A percentile compares a stretch with the other conserved stretches of the same genome.
Conservation (phyloP, 2,329 filamentous ascomycete species). For the Cladosporium sp. region DNA sequence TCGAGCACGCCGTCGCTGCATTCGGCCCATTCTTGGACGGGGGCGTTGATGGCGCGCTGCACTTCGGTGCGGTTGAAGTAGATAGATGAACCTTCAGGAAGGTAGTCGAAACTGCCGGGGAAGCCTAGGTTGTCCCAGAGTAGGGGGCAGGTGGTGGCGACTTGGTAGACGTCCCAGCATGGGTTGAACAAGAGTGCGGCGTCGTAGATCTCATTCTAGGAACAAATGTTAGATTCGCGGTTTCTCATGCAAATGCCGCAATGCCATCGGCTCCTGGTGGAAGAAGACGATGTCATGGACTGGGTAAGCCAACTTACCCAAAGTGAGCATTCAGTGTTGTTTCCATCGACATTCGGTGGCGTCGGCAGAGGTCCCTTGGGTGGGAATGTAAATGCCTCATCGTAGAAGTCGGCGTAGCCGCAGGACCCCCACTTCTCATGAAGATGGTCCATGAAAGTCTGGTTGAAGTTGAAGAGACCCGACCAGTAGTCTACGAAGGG, state of each 20-base stretch:
- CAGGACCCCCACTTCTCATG: conserved; percentile 50
- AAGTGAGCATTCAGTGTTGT: conserved; percentile 47
- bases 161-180: conserved; percentile 74
- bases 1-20: conserved; percentile 49
- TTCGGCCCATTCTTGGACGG: conserved; percentile 63
- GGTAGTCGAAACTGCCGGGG: conserved; percentile 61
- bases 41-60: conserved; percentile 36
- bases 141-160: conserved; percentile 67
- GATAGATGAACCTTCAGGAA: conserved; percentile 57
- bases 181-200: conserved; percentile 62
- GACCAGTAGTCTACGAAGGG: conserved; percentile 59
- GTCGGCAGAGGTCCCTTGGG: conserved; percentile 57
- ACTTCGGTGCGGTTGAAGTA: conserved; percentile 37
- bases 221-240: conserved; percentile 29
- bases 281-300: neutral
- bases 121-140: conserved; percentile 67
- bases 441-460: conserved; percentile 52
- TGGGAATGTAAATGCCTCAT: conserved; percentile 64
- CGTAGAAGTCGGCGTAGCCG: conserved; percentile 58
- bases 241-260: too few species aligned
- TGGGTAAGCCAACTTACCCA: conserved; percentile 14
- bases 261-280: too few species aligned
- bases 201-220: conserved; percentile 50
- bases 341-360: conserved; percentile 43
- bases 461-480: conserved; percentile 60